Percentiles rank a stretch among this genome's conserved stretches.
phyloP scores from a whole-genome alignment of 768 basidiomycete genomes.

The Phlebiopsis gigantea region DNA sequence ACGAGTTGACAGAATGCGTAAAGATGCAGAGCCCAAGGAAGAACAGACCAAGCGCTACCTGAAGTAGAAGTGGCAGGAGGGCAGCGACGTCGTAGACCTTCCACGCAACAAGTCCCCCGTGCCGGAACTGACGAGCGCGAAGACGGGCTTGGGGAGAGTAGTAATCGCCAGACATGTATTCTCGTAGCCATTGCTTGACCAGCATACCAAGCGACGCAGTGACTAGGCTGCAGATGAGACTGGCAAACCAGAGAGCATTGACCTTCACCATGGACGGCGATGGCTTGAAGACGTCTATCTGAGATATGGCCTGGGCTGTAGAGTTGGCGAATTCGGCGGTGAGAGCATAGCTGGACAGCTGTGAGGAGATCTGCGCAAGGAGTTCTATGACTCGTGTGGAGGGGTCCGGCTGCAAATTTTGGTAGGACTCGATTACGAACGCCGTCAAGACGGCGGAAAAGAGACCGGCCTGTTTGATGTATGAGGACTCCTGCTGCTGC shows the following conservation, averaged over 20 bases:
- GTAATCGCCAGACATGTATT: neutral
- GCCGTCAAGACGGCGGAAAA: slow-evolving; percentile 1
- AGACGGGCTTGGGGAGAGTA: neutral
- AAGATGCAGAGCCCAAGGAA: slow-evolving; percentile 6
- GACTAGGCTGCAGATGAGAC: slow-evolving; percentile 8
- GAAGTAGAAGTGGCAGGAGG: slow-evolving; percentile 10
- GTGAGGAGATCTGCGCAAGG: neutral
- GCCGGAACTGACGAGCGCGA: slow-evolving; percentile 5
- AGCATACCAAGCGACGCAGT: slow-evolving; percentile 10
- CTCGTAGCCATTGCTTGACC: slow-evolving; percentile 10
- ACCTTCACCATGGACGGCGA: neutral
- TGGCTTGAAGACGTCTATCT: neutral
- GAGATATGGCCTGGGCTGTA: neutral
- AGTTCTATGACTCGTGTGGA: neutral
- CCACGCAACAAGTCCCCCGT: slow-evolving; percentile 6
- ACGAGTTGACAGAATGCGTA: neutral
- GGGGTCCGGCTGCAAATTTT: neutral
- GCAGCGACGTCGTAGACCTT: slow-evolving; percentile 6
- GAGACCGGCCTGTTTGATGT: neutral
- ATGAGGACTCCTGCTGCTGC: no score
- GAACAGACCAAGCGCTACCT: slow-evolving; percentile 12
- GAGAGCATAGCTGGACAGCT: neutral
- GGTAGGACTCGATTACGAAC: neutral
- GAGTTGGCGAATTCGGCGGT: neutral
- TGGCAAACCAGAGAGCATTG: slow-evolving; percentile 11